A percentile compares a stretch with the other conserved stretches of the same genome.
phyloP scores from a whole-genome alignment of 768 basidiomycete species.

The Suillus americanus region DNA sequence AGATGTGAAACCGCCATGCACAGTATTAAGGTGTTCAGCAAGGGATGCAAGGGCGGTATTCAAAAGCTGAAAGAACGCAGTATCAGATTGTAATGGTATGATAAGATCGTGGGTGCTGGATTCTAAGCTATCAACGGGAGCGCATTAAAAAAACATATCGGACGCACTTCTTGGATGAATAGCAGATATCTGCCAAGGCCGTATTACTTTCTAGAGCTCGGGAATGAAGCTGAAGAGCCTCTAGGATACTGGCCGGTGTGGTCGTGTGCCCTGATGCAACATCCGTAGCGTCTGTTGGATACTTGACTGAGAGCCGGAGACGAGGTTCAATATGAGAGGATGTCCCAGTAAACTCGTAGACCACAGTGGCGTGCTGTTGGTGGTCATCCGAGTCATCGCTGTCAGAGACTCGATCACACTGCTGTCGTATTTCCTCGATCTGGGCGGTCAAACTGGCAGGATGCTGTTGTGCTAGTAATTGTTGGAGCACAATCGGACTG shows the following conservation, averaged over 20 bases:
- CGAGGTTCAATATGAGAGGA: constrained; percentile 55
- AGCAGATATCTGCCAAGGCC: not conserved
- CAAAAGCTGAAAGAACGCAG: constrained; percentile 77
- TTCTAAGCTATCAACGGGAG: not conserved
- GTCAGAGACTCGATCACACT: not conserved
- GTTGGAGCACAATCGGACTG: constrained; percentile 46
- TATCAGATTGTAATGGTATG: constrained; percentile 79
- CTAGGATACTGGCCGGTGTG: constrained; percentile 14
- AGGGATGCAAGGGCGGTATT: constrained; percentile 58
- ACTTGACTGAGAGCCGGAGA: constrained; percentile 49
- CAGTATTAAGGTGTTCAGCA: constrained; percentile 44
- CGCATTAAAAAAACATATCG: not conserved
- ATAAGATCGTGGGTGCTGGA: constrained; percentile 50
- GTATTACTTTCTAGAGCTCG: not conserved
- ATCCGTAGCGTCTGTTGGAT: not conserved
- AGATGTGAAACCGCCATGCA: constrained; percentile 51
- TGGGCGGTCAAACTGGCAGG: constrained; percentile 6
- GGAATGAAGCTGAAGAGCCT: constrained; percentile 8
- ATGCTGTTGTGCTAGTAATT: constrained; percentile 33
- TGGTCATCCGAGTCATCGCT: not conserved
- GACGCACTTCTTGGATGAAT: not conserved
- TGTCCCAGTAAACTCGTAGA: constrained; percentile 56
- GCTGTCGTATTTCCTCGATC: constrained; percentile 8
- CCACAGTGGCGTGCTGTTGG: constrained; percentile 29
- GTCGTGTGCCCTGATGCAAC: constrained; percentile 4